Evolutionary conservation across 352 stramenopile genomes (phyloP).

Genomic region (Halophytophthora polymorphica): DNA sequence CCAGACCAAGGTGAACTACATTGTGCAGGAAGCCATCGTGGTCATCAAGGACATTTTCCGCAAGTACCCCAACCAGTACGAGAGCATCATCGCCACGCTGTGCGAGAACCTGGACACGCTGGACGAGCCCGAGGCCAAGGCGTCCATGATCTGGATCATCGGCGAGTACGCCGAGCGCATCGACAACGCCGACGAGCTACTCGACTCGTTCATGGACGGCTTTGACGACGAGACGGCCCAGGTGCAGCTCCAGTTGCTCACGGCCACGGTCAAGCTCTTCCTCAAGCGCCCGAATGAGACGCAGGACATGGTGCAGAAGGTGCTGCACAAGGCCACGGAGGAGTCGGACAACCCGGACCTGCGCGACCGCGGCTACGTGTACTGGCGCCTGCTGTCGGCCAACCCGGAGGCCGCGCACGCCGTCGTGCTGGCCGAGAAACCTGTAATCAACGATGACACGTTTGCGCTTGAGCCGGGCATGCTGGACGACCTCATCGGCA

Average conservation of each 20-base stretch:
- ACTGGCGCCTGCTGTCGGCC: constrained; percentile 98
- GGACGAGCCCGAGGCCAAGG: constrained; percentile 98
- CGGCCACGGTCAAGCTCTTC: constrained; percentile 99
- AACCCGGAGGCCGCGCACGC: constrained; percentile 98
- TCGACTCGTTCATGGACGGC: constrained; percentile 98
- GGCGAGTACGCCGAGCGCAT: constrained; percentile 99
- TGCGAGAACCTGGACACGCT: constrained; percentile 99
- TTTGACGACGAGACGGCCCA: constrained; percentile 97
- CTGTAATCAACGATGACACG: constrained; percentile 99
- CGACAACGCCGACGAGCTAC: constrained; percentile 98
- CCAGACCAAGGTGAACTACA: constrained; percentile 99
- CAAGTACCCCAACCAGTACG: constrained; percentile 99
- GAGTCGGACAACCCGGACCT: constrained; percentile 98
- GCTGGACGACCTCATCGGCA: constrained; percentile 95
- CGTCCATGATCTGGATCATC: constrained; percentile 99
- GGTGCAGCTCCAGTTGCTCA: constrained; percentile 98
- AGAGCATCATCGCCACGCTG: constrained; percentile 98
- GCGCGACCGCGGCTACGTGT: constrained; percentile 98
- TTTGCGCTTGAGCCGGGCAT: constrained; percentile 93
- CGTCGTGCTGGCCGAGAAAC: constrained; percentile 98
- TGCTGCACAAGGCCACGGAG: constrained; percentile 97
- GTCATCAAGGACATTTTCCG: constrained; percentile 99
- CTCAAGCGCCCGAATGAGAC: constrained; percentile 94
- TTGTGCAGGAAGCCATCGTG: constrained; percentile 99
- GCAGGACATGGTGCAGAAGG: constrained; percentile 96